Percentiles rank a stretch among this genome's conserved stretches.
Conservation (phyloP, 768 basidiomycete species). For the Amyloporia xantha region DNA sequence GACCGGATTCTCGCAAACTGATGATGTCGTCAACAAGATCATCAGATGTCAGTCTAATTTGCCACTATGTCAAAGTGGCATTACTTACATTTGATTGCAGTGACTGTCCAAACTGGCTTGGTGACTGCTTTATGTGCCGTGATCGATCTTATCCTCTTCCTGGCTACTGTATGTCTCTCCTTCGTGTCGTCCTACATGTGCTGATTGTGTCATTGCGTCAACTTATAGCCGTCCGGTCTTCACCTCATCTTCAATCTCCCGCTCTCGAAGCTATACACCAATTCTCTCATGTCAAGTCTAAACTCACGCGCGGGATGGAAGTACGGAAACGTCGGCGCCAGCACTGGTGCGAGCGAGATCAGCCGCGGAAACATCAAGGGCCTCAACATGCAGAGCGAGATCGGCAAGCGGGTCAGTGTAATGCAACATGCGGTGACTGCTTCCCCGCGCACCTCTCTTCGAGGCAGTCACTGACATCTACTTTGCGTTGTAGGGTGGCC, state of each 20-base stretch:
- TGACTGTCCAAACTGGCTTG: conserved; percentile 33
- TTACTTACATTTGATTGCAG: conserved; percentile 11
- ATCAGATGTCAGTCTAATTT: conserved; percentile 28
- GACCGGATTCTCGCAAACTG: conserved; percentile 36
- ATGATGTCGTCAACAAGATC: conserved; percentile 36
- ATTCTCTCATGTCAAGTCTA: conserved; percentile 32
- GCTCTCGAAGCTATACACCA: conserved; percentile 33
- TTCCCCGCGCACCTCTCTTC: background rate
- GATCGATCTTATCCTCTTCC: conserved; percentile 27
- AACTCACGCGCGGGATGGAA: conserved; percentile 32
- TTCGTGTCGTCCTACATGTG: too few species aligned
- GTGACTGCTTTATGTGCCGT: conserved; percentile 28
- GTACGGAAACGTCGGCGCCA: conserved; percentile 15
- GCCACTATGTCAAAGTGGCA: background rate
- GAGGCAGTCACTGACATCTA: background rate
- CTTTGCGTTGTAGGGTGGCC: conserved; percentile 4
- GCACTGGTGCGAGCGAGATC: conserved; percentile 7
- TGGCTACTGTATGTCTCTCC: conserved; percentile 18
- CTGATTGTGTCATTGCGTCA: background rate
- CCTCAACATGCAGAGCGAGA: conserved; percentile 7
- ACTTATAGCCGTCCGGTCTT: conserved; percentile 14
- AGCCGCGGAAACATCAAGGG: conserved; percentile 9
- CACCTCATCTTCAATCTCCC: conserved; percentile 32
- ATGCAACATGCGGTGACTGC: conserved; percentile 8
- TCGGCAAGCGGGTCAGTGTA: conserved; percentile 13